Percentiles rank a stretch among this genome's conserved stretches.
Evolutionary conservation across 495 filamentous ascomycete genomes (phyloP).

Genomic region (Rusavskia elegans): DNA sequence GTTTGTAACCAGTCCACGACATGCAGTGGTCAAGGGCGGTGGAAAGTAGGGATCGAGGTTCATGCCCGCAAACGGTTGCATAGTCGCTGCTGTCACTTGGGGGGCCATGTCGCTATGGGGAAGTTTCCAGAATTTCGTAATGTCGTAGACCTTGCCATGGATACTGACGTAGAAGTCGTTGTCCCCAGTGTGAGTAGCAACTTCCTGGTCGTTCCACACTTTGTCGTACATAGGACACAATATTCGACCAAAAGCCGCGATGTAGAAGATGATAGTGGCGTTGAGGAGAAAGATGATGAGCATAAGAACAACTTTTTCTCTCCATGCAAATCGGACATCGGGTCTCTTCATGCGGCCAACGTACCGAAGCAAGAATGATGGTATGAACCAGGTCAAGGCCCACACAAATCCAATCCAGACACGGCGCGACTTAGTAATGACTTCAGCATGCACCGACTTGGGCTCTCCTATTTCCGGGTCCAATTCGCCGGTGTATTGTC

Average conservation of each 20-base stretch:
- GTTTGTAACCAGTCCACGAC: slow-evolving; percentile 45
- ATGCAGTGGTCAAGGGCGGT: slow-evolving; percentile 60
- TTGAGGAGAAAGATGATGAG: slow-evolving; percentile 73
- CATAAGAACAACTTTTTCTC: slow-evolving; percentile 80
- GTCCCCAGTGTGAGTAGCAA: slow-evolving; percentile 49
- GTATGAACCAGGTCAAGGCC: slow-evolving; percentile 87
- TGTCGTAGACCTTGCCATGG: slow-evolving; percentile 82
- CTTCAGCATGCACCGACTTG: slow-evolving; percentile 59
- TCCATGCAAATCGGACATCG: slow-evolving; percentile 92
- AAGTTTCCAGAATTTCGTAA: slow-evolving; percentile 67
- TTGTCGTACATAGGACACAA: slow-evolving; percentile 89
- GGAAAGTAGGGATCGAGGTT: slow-evolving; percentile 75
- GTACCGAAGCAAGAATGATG: slow-evolving; percentile 63
- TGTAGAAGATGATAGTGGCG: slow-evolving; percentile 77
- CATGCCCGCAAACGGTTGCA: slow-evolving; percentile 62
- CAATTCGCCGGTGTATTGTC: slow-evolving; percentile 37
- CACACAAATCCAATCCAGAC: slow-evolving; percentile 72
- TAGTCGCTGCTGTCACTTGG: slow-evolving; percentile 42
- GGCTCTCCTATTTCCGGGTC: slow-evolving; percentile 65
- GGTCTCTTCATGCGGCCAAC: slow-evolving; percentile 94
- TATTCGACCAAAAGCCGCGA: slow-evolving; percentile 67
- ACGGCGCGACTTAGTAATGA: slow-evolving; percentile 44
- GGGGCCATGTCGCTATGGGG: slow-evolving; percentile 56
- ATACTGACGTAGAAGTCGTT: slow-evolving; percentile 82
- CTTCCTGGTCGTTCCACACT: slow-evolving; percentile 63